These are phyloP conservation scores for Aspergillus glaucus DNA, from an alignment of 2,329 filamentous ascomycete species.

Conservation along the genomic window DNA sequence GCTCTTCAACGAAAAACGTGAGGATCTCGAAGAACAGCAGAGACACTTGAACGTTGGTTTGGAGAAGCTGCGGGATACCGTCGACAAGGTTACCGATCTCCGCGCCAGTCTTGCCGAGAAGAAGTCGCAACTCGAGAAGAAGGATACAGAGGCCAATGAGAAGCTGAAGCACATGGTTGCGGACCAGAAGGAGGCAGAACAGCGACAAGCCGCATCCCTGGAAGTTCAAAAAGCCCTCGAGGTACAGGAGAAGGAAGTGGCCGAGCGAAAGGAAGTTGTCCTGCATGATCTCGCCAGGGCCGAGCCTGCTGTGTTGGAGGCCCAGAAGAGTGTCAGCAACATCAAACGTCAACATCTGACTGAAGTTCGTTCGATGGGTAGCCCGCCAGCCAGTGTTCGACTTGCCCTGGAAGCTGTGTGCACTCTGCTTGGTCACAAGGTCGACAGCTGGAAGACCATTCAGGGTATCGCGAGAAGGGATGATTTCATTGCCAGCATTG, in stretches of 20 bases:
- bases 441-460: conserved; percentile 85
- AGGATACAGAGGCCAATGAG: conserved; percentile 92
- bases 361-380: conserved; percentile 95
- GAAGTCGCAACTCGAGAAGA: conserved; percentile 85
- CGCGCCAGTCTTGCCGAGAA: conserved; percentile 88
- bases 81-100: conserved; percentile 92
- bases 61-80: conserved; percentile 92
- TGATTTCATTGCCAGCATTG: conserved; percentile 96
- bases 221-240: conserved; percentile 84
- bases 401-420: conserved; percentile 95
- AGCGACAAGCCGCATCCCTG: conserved; percentile 78
- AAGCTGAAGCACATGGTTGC: conserved; percentile 96
- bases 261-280: conserved; percentile 74
- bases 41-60: conserved; percentile 96
- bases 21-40: conserved; percentile 97
- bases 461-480: conserved; percentile 82
- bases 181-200: conserved; percentile 89
- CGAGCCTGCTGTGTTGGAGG: conserved; percentile 87
- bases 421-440: conserved; percentile 83
- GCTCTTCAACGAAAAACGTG: conserved; percentile 95
- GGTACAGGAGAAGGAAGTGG: conserved; percentile 83
- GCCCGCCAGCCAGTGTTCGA: conserved; percentile 82
- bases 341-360: conserved; percentile 97
- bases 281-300: conserved; percentile 80
- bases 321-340: conserved; percentile 93